Evolutionary conservation across 1,139 yeast species (phyloP).

Genomic region (Candida labiduridarum): DNA sequence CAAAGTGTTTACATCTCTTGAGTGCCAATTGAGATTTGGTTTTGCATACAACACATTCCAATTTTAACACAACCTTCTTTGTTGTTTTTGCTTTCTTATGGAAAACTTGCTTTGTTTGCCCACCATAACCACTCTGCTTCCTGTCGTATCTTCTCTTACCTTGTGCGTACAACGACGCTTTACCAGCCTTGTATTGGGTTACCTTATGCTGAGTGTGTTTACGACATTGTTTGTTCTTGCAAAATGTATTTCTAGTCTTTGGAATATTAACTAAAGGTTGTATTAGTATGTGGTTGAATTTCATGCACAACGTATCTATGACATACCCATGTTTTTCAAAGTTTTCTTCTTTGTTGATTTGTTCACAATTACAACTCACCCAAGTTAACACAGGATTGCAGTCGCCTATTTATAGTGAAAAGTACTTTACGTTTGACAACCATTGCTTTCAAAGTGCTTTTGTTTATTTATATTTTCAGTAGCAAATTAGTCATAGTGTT

Average conservation of each 20-base stretch:
- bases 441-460: too few species aligned
- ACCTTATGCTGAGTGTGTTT: constrained; percentile 4
- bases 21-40: constrained; percentile 4
- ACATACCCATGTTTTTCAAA: background rate
- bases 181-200: constrained; percentile 3
- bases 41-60: constrained; percentile 4
- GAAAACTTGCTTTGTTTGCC: constrained; percentile 1
- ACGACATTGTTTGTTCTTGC: constrained; percentile 2
- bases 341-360: background rate
- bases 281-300: background rate
- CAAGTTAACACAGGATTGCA: too few species aligned
- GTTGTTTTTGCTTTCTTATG: constrained; percentile 3
- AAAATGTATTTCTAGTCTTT: constrained; percentile 2
- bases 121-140: constrained; percentile 2
- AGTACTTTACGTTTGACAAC: too few species aligned
- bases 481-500: background rate
- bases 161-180: constrained; percentile 1
- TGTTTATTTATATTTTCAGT: background rate
- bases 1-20: constrained; percentile 4
- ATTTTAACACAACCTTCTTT: constrained; percentile 3
- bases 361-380: background rate
- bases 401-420: too few species aligned
- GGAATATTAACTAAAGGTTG: background rate
- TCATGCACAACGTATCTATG: background rate
- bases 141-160: constrained; percentile 4